Percentiles rank a stretch among this genome's conserved stretches.
These are phyloP conservation scores for Psophocarpus tetragonolobus DNA, from an alignment of 306 rosid species.

Conservation along the genomic window DNA sequence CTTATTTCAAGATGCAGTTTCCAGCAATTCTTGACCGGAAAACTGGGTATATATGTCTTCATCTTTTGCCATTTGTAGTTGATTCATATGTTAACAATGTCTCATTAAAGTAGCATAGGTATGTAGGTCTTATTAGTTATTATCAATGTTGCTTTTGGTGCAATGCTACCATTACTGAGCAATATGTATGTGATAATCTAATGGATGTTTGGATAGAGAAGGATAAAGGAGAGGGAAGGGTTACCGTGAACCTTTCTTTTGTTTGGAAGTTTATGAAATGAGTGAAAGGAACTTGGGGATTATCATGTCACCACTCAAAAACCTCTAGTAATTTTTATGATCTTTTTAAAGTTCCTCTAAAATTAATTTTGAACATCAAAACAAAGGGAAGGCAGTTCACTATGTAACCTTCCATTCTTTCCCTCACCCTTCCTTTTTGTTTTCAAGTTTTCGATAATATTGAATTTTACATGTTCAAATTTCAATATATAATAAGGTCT, in stretches of 20 bases:
- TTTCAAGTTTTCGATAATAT: background rate
- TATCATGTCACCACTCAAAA: background rate
- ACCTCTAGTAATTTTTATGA: background rate
- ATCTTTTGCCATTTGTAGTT: background rate
- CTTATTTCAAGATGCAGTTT: conserved; percentile 57
- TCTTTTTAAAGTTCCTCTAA: background rate
- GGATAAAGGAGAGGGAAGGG: background rate
- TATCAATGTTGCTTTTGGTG: conserved; percentile 10
- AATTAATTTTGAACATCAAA: background rate
- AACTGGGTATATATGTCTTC: conserved; percentile 44
- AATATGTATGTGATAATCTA: background rate
- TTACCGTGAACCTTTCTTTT: background rate
- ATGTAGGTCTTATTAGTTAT: background rate
- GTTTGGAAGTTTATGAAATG: background rate
- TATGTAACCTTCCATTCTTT: background rate
- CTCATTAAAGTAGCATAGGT: background rate
- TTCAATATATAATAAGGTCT: background rate
- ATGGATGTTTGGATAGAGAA: background rate
- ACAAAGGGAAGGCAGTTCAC: background rate
- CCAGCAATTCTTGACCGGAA: conserved; percentile 52
- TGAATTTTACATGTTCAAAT: conserved; percentile 12
- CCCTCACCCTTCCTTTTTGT: background rate
- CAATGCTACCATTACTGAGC: background rate
- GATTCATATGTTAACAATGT: background rate
- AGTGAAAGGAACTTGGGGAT: background rate